phyloP scores from a whole-genome alignment of 257 asterid species.

The Handroanthus guayacan region DNA sequence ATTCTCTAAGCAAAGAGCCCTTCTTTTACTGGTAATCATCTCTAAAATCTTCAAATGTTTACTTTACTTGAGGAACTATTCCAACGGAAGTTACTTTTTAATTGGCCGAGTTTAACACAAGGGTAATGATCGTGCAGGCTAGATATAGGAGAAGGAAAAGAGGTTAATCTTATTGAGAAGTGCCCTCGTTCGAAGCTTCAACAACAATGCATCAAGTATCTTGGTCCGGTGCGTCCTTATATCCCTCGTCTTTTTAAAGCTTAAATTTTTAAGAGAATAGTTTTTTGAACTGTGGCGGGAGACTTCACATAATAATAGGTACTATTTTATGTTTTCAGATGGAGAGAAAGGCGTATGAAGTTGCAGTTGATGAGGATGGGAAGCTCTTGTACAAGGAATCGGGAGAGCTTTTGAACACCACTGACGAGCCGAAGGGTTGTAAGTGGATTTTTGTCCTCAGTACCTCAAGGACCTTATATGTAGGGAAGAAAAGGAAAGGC shows the following conservation, averaged over 20 bases:
- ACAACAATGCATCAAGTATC: slow-evolving; percentile 96
- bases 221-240: slow-evolving; percentile 72
- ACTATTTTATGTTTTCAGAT: slow-evolving; percentile 48
- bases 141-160: slow-evolving; percentile 95
- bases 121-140: slow-evolving; percentile 58
- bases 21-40: slow-evolving; percentile 86
- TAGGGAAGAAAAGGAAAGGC: slow-evolving; percentile 86
- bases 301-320: slow-evolving; percentile 19
- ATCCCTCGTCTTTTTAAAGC: slow-evolving; percentile 7
- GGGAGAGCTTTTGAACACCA: slow-evolving; percentile 67
- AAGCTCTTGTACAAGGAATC: slow-evolving; percentile 66
- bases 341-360: slow-evolving; percentile 87
- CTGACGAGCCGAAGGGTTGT: slow-evolving; percentile 64
- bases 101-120: slow-evolving; percentile 23
- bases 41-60: slow-evolving; percentile 1
- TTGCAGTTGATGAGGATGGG: slow-evolving; percentile 71
- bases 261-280: background rate
- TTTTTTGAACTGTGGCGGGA: background rate
- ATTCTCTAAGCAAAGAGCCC: slow-evolving; percentile 90
- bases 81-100: background rate
- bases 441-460: slow-evolving; percentile 98
- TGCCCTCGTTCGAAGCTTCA: slow-evolving; percentile 92
- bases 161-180: slow-evolving; percentile 71
- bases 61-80: background rate
- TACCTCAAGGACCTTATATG: slow-evolving; percentile 77